Evolutionary conservation across 1,139 yeast species (phyloP), one percentile per base, ranked within the genome.

Genomic region (Saccharomycopsis hybrid): DNA sequence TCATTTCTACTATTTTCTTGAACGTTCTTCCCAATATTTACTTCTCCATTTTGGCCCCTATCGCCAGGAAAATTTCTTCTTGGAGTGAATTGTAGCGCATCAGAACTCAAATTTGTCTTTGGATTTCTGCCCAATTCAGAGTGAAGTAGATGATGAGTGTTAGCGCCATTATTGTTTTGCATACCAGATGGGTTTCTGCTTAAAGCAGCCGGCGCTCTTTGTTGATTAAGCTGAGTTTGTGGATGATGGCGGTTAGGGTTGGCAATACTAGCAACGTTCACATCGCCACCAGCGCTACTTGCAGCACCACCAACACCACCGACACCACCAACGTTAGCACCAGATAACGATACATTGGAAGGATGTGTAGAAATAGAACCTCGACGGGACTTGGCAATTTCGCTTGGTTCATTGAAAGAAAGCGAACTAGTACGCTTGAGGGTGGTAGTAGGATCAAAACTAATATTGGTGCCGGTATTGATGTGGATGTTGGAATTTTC

Each of bases 361-460:
- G 74, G 73, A 50, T 71, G 62, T 1, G 73, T 70, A 48, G 76
- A 71, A 48, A 76, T 74, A 2, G 80, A 75, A 18, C 78, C 77
- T 50, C 81, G 61, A 55, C 74, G 77, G 0, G 65, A 58, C 49
- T 69, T 68, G 41, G 62, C 66, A n/a, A 59, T 57, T n/a, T 56
- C 60, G n/a, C 60, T 58, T 0, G 70, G 65, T 3, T 62, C 67
- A 5, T 62, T 62, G 53, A 65, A 65, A 4, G 67, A 64, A 8
- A 52, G 39, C 2, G 50, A 47, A 35, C 55, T 52, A 11, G 52
- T 39, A 29, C 47, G 29, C 28, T 43, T 43, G 7, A 36, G 13
- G 24, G 13, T 11, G 7, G 39, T 5, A 36, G 18, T n/a, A 7
- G 18, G 39, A n/a, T 36, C 39, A 36, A 36, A 7, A 13, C 13